Evolutionary conservation across 768 basidiomycete species (phyloP).

Genomic region (Naganishia kalamii): DNA sequence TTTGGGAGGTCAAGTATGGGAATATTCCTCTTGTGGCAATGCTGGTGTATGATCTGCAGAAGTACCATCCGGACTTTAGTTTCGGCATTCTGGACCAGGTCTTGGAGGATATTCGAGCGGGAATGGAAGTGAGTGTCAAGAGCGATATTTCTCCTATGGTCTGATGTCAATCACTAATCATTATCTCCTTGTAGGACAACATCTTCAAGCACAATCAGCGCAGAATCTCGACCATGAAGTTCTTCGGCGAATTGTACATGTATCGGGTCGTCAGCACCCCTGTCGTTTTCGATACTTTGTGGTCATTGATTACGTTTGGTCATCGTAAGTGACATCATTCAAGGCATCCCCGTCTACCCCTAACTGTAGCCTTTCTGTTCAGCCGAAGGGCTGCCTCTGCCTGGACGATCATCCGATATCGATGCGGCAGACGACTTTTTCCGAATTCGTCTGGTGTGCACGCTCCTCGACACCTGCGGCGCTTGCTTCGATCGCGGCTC

Average conservation of each 20-base stretch:
- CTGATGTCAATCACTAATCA: neutral
- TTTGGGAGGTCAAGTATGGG: slow-evolving; percentile 93
- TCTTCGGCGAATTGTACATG: slow-evolving; percentile 94
- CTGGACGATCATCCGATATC: slow-evolving; percentile 63
- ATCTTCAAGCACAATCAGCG: slow-evolving; percentile 91
- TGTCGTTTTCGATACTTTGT: slow-evolving; percentile 86
- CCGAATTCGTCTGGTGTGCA: slow-evolving; percentile 82
- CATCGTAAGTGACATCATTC: slow-evolving; percentile 80
- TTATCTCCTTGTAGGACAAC: slow-evolving; percentile 55
- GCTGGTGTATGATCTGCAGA: slow-evolving; percentile 87
- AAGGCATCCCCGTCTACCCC: slow-evolving; percentile 21
- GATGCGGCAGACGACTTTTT: slow-evolving; percentile 97
- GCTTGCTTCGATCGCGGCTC: slow-evolving; percentile 95
- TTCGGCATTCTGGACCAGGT: slow-evolving; percentile 88
- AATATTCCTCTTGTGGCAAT: slow-evolving; percentile 86
- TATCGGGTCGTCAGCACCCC: slow-evolving; percentile 83
- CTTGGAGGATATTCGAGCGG: slow-evolving; percentile 81
- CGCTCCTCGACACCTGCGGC: slow-evolving; percentile 87
- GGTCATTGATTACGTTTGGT: slow-evolving; percentile 91
- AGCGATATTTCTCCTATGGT: neutral
- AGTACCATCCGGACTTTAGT: slow-evolving; percentile 83
- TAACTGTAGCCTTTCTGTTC: neutral
- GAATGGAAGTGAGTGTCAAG: slow-evolving; percentile 57
- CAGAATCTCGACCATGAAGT: slow-evolving; percentile 83
- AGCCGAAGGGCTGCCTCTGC: slow-evolving; percentile 87